Evolutionary conservation across 441 rosid species (phyloP), one percentile per base, ranked within the genome.

Genomic region (Populus hybrid): DNA sequence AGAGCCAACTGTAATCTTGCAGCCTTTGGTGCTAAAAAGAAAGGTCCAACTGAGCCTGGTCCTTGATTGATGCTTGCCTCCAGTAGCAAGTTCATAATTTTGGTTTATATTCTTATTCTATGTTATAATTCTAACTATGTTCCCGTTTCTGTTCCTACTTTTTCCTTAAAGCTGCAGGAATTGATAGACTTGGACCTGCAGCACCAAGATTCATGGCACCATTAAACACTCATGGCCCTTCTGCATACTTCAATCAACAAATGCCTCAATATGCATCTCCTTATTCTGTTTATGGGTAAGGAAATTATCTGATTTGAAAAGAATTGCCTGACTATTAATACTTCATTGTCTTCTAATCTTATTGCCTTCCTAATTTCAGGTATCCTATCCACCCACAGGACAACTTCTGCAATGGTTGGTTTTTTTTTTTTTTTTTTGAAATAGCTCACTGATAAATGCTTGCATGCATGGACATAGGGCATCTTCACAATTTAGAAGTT

Each of bases 1-100:
- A 81, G 74, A 70, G 84, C 88, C 30, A 90, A 79, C 69, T 90
- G 94, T 82, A 89, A 84, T 57, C 84, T 89, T 36, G 94, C 88
- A 71, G 82, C 82, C 38, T 40, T 71, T 53, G 91, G 91, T 61
- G 28, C 66, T 9, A 26, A 23, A 23, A 61, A 21, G 66, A 61
- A 61, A 61, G 66, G 66, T 61, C 14, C 23, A 4, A 21, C 11
- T 21, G 24, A 61, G 26, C 24, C 28, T 21, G 66, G 66, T 61
- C 26, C 14, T n/a, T 61, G 66, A 61, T 61, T 61, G 50, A 40
- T 40, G 66, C 28, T 21, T 61, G 66, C 66, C 66, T 9, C 12
- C 23, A 61, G 26, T 3, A 9, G 66, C 26, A 9, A 61, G 66
- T 61, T 61, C 26, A 21, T 21, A 21, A 61, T 3, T 61, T 23